Base-by-base conservation (phyloP, 2,329 filamentous ascomycete species). In the Talaromyces amestolkiae region DNA sequence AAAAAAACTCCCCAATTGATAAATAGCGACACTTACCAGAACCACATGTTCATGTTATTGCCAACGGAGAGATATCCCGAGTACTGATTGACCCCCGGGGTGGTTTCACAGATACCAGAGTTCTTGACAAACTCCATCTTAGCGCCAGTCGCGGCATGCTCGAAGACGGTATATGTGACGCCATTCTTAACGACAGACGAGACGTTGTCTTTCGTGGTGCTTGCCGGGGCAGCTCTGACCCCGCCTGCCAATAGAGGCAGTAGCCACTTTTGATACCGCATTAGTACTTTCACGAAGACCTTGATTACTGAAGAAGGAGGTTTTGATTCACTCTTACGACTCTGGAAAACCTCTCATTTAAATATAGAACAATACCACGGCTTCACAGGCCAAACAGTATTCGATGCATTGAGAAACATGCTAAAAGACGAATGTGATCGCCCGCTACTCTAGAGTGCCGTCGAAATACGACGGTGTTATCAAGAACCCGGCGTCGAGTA, bases 81-180 rank as follows among this genome's bases (percentile, higher is more conserved):
- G 74, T 87, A 90, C 39, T 81, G 83, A 68, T 80, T 82, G 41
- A 87, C 84, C 8, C 82, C 81, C 9, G 80, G 77, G 0, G 83
- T 86, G 1, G 84, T 85, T 73, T 87, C 85, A 71, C 86, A 88
- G 24, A 87, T 80, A 15, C 83, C 77, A 0, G 82, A 84, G 68
- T 85, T 84, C 27, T 78, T 80, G 31, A 85, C 82, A 64, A 80
- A 84, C 24, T 82, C 77, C 53, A 85, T 68, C 31, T 72, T 80
- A 1, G 79, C 76, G 47, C 75, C 77, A 1, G 82, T 83, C 1
- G 77, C 78, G n/a, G 77, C 77, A 70, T 84, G 82, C 66, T 84
- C 78, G 65, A 83, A 84, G 41, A 84, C 76, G 17, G 77, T 82
- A 68, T 81, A 81, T 3, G 76, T 78, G 39, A 76, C 72, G 7